Conservation (phyloP, 2,329 filamentous ascomycete genomes). For the Aspergillus candidus region DNA sequence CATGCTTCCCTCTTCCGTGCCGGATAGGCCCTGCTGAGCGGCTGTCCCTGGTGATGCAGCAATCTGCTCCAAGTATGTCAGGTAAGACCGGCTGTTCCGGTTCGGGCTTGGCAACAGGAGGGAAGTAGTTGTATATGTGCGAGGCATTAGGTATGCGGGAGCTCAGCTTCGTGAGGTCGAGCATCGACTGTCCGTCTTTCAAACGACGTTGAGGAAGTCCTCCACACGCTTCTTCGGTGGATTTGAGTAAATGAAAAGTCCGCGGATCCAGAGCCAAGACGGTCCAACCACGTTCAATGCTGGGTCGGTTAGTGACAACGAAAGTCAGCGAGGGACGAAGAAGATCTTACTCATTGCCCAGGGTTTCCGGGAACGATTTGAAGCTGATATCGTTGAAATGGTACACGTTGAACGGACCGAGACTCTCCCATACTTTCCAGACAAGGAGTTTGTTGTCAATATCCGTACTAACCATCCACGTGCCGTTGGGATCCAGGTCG, state of each 20-base stretch:
- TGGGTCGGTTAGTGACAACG: slow-evolving; percentile 8
- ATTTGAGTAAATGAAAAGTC: slow-evolving; percentile 32
- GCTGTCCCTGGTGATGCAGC: slow-evolving; percentile 11
- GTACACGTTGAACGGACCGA: slow-evolving; percentile 23
- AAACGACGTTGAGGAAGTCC: slow-evolving; percentile 20
- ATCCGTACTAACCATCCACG: slow-evolving; percentile 53
- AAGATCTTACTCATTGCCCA: slow-evolving; percentile 18
- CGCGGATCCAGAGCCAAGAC: slow-evolving; percentile 43
- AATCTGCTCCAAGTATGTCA: slow-evolving; percentile 26
- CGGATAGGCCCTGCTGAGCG: neutral
- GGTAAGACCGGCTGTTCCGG: slow-evolving; percentile 19
- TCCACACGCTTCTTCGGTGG: slow-evolving; percentile 37
- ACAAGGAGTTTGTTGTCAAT: slow-evolving; percentile 47
- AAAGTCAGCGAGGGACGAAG: neutral
- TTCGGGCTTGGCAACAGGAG: slow-evolving; percentile 15
- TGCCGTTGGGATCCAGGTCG: slow-evolving; percentile 48
- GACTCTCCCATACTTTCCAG: slow-evolving; percentile 45
- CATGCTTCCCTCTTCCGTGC: neutral
- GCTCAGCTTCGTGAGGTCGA: slow-evolving; percentile 27
- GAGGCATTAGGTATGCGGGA: slow-evolving; percentile 24
- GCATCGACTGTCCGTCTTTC: slow-evolving; percentile 16
- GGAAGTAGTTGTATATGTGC: slow-evolving; percentile 22
- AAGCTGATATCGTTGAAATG: slow-evolving; percentile 26
- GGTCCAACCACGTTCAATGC: slow-evolving; percentile 38
- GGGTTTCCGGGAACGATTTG: slow-evolving; percentile 20